A percentile compares a stretch with the other conserved stretches of the same genome.
phyloP scores from a whole-genome alignment of 805 yeast genomes.

The Clavispora vitiphila region DNA sequence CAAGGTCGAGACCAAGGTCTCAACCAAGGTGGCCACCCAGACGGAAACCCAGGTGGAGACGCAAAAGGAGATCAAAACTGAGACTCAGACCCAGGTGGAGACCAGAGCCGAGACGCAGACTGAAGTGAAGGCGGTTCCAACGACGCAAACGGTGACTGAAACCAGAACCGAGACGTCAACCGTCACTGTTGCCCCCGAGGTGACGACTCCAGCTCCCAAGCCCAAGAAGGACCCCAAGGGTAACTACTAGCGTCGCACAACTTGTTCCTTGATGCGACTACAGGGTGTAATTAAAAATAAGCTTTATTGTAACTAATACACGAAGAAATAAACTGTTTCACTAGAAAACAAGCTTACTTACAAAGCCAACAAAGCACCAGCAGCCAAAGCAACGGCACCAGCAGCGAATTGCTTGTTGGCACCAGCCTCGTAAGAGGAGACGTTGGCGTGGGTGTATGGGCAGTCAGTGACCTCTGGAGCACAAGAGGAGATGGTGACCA shows the following conservation, averaged over 20 bases:
- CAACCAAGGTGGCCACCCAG: neutral
- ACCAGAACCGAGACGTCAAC: neutral
- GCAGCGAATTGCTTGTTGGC: constrained; percentile 34
- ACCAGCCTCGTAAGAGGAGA: constrained; percentile 31
- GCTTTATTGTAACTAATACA: constrained; percentile 9
- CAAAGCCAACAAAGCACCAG: constrained; percentile 43
- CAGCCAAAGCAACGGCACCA: constrained; percentile 45
- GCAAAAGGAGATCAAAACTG: neutral
- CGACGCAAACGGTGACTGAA: neutral
- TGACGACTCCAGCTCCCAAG: neutral
- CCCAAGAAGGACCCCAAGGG: neutral
- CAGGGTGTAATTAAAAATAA: neutral
- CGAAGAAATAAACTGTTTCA: constrained; percentile 10
- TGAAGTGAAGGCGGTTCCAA: neutral
- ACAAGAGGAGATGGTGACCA: constrained; percentile 46
- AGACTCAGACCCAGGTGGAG: neutral
- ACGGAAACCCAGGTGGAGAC: neutral
- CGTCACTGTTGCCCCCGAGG: too few relatives aligned
- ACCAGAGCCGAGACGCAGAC: neutral
- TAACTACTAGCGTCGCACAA: neutral
- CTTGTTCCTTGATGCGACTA: neutral
- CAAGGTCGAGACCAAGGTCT: neutral
- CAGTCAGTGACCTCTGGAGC: constrained; percentile 44
- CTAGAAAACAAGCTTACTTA: constrained; percentile 12
- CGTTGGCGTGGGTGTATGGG: constrained; percentile 38